Evolutionary conservation across 1,139 yeast genomes (phyloP).

Genomic region (Taphrina confusa): DNA sequence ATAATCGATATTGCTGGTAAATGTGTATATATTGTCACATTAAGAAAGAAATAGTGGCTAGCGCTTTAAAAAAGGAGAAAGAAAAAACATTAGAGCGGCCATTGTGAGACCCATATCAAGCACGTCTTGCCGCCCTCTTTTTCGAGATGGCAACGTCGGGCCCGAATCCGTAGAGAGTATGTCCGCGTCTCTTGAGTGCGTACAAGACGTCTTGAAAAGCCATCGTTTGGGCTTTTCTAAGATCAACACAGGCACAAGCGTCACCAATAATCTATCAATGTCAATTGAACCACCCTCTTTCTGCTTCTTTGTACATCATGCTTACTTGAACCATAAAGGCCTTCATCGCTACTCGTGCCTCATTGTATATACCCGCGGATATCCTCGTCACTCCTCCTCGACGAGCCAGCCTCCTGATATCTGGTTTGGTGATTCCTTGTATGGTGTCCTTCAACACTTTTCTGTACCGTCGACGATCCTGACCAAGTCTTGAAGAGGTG

Average conservation of each 20-base stretch:
- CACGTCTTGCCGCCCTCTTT: not conserved
- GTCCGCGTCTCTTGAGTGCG: conserved; percentile 46
- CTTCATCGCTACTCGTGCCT: conserved; percentile 44
- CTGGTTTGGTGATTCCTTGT: conserved; percentile 45
- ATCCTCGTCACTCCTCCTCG: conserved; percentile 46
- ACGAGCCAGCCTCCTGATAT: conserved; percentile 45
- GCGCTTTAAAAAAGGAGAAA: no score
- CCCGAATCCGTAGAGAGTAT: conserved; percentile 45
- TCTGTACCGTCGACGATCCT: conserved; percentile 42
- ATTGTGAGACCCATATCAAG: no score
- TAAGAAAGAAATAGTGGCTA: no score
- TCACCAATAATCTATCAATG: conserved; percentile 42
- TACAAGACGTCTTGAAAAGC: conserved; percentile 45
- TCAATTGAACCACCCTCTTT: conserved; percentile 43
- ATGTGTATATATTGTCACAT: no score
- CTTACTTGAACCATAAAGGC: conserved; percentile 43
- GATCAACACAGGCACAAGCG: conserved; percentile 42
- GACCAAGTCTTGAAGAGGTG: not conserved
- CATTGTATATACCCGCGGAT: conserved; percentile 45
- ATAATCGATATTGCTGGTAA: no score
- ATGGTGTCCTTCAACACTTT: conserved; percentile 45
- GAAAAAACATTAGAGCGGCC: no score
- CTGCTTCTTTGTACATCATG: no score
- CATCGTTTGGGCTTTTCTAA: conserved; percentile 41
- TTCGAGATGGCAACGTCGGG: conserved; percentile 25